These are phyloP conservation scores for Beauveria bassiana DNA, from an alignment of 2,329 filamentous ascomycete genomes.

Conservation along the genomic window DNA sequence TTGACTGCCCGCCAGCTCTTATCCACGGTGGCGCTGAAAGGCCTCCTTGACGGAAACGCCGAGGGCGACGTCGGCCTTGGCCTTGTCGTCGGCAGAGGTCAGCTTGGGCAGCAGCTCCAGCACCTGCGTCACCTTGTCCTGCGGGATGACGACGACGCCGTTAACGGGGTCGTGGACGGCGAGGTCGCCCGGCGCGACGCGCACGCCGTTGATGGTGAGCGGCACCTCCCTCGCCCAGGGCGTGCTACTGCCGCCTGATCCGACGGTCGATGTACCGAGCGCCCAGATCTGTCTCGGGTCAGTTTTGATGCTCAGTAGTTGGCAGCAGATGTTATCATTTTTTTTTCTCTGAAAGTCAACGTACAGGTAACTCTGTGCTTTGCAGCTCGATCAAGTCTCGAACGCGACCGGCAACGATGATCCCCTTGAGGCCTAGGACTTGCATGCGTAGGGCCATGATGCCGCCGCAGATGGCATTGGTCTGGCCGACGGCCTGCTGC, in stretches of 20 bases:
- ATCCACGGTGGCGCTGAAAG: constrained; percentile 49
- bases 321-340: not conserved
- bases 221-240: constrained; percentile 45
- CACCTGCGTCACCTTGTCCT: constrained; percentile 49
- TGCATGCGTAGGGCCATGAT: constrained; percentile 68
- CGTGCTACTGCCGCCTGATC: constrained; percentile 47
- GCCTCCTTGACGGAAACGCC: constrained; percentile 59
- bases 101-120: constrained; percentile 50
- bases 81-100: constrained; percentile 46
- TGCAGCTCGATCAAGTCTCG: constrained; percentile 57
- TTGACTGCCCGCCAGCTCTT: not conserved
- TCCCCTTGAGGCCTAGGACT: constrained; percentile 48
- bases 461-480: constrained; percentile 66
- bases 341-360: constrained; percentile 18
- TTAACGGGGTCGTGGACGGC: constrained; percentile 63
- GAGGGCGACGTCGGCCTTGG: constrained; percentile 55
- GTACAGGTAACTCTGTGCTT: constrained; percentile 47
- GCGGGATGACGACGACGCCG: constrained; percentile 61
- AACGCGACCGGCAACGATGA: constrained; percentile 61
- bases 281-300: constrained; percentile 41
- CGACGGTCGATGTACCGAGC: constrained; percentile 48
- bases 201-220: constrained; percentile 34
- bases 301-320: not conserved
- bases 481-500: constrained; percentile 56
- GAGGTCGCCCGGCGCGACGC: constrained; percentile 52